Percentiles rank a stretch among this genome's conserved stretches.
phyloP scores from a whole-genome alignment of 2,329 filamentous ascomycete genomes.

The Xenoacremonium recifei region DNA sequence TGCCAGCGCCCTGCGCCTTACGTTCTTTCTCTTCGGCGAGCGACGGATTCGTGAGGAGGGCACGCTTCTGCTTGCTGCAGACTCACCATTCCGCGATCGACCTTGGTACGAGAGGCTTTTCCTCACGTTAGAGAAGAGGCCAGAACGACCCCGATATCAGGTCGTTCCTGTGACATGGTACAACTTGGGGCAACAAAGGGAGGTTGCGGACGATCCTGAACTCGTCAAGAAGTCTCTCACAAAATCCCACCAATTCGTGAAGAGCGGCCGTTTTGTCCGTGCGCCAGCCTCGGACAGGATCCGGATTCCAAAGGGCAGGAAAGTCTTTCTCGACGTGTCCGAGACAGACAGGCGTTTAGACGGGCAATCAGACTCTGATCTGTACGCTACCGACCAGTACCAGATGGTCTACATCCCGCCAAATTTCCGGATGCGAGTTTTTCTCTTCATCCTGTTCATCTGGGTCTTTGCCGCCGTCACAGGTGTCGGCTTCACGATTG shows the following conservation, averaged over 20 bases:
- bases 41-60: constrained; percentile 81
- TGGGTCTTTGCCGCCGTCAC: constrained; percentile 92
- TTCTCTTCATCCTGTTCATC: constrained; percentile 82
- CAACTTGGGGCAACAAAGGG: constrained; percentile 50
- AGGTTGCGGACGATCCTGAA: constrained; percentile 39
- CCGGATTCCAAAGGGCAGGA: constrained; percentile 80
- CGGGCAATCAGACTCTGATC: constrained; percentile 49
- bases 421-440: constrained; percentile 76
- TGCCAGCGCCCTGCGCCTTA: constrained; percentile 75
- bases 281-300: constrained; percentile 95
- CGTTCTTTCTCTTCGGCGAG: constrained; percentile 91
- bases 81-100: constrained; percentile 29
- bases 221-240: constrained; percentile 48
- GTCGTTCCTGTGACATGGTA: constrained; percentile 58
- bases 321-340: constrained; percentile 76
- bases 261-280: constrained; percentile 80
- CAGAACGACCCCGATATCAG: too few relatives aligned
- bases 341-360: constrained; percentile 61
- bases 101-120: constrained; percentile 43
- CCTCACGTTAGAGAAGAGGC: constrained; percentile 43
- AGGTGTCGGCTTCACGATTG: constrained; percentile 79
- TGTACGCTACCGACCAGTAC: constrained; percentile 61
- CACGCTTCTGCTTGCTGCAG: constrained; percentile 46
- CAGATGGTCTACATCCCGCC: constrained; percentile 80
- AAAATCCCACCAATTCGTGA: constrained; percentile 53